These are phyloP conservation scores for Megacollybia platyphylla DNA, from an alignment of 1,284 basidiomycete genomes.

Conservation along the genomic window DNA sequence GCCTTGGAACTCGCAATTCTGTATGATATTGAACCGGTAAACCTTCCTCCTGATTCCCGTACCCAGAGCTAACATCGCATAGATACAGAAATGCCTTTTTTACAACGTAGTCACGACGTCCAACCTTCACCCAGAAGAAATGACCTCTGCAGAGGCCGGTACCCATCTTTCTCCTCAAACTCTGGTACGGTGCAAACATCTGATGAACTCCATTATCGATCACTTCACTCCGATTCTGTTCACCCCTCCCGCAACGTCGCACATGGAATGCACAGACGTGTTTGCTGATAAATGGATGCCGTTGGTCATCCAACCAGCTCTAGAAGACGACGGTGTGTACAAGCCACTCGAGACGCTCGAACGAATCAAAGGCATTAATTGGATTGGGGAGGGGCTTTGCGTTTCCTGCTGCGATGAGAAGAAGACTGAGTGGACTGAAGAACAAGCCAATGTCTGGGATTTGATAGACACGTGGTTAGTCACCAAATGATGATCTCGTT, in stretches of 20 bases:
- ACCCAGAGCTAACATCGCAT: neutral
- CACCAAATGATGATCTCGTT: neutral
- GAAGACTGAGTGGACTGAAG: conserved; percentile 49
- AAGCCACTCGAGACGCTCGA: conserved; percentile 58
- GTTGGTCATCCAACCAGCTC: conserved; percentile 49
- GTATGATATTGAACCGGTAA: conserved; percentile 30
- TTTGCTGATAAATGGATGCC: conserved; percentile 61
- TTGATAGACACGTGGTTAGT: conserved; percentile 42
- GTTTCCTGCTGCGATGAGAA: conserved; percentile 43
- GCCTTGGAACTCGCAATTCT: conserved; percentile 34
- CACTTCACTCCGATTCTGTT: conserved; percentile 63
- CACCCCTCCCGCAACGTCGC: conserved; percentile 50
- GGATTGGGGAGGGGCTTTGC: conserved; percentile 47
- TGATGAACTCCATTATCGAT: conserved; percentile 39
- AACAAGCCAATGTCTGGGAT: conserved; percentile 47
- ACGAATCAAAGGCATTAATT: conserved; percentile 40
- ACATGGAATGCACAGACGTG: conserved; percentile 61
- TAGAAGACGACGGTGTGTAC: conserved; percentile 42
- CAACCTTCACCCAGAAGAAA: conserved; percentile 4
- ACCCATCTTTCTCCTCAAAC: conserved; percentile 3
- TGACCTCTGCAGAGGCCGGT: conserved; percentile 5
- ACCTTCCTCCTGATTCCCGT: conserved; percentile 9
- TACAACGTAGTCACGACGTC: conserved; percentile 43
- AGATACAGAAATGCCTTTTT: conserved; percentile 50
- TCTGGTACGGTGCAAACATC: conserved; percentile 20